Evolutionary conservation across 495 filamentous ascomycete species (phyloP), one percentile per base, ranked within the genome.

Genomic region (Thozetella sp.): DNA sequence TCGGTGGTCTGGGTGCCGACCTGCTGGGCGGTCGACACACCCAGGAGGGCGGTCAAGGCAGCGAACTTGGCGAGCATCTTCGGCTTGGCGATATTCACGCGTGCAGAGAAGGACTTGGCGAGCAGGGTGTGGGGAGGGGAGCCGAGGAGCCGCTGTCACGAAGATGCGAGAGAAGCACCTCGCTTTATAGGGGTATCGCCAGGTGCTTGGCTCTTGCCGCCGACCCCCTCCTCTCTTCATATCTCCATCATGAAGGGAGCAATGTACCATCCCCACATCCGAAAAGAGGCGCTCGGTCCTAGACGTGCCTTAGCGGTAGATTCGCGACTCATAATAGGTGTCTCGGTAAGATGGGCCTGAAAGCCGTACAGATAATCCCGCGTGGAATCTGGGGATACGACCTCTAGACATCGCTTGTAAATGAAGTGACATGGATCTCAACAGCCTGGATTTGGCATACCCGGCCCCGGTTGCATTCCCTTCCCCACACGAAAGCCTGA

Each of bases 1-100:
- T 89, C 86, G n/a, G 77, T 62, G 6, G 71, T 74, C 61, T 74
- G 26, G n/a, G 69, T 85, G 67, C 84, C 84, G 63, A 81, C 78
- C 67, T 86, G 78, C 70, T 89, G 86, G 62, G 71, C 76, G 20
- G 69, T 61, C 43, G 66, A 69, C 53, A 71, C 34, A 67, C 71
- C 72, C 56, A 73, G 48, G 45, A 81, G 64, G 72, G 71, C 71
- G 55, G 72, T 67, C 45, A 67, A 57, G 51, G 67, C 64, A 53
- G 64, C 57, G 51, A 69, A 40, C 45, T 65, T 61, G 27, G 66
- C 50, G 25, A 66, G 59, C 66, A 68, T 68, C 53, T 63, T 62
- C 55, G 27, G 22, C 23, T 58, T 25, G 46, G 51, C 27, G 53
- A 22, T 43, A 53, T 37, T 26, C 53, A 48, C 43, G 30, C 50